Evolutionary conservation across 1,139 yeast species (phyloP).

Genomic region (Arxiozyma slooffiae): DNA sequence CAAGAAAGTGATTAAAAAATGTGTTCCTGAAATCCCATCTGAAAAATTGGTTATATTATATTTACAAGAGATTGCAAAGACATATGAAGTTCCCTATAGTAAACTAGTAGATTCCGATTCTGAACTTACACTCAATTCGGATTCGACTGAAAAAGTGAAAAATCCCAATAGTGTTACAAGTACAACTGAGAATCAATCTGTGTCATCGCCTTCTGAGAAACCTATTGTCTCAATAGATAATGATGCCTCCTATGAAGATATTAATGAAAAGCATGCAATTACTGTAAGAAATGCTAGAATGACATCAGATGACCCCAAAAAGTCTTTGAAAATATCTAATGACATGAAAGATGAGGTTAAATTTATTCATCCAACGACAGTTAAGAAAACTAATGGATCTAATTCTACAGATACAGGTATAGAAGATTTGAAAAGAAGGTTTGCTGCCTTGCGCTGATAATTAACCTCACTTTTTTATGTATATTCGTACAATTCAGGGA

Average conservation of each 20-base stretch:
- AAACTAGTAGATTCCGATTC: slow-evolving; percentile 38
- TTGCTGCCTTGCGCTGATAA: slow-evolving; percentile 38
- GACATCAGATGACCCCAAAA: slow-evolving; percentile 39
- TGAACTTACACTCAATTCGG: slow-evolving; percentile 13
- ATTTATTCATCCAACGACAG: slow-evolving; percentile 12
- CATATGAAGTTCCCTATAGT: slow-evolving; percentile 69
- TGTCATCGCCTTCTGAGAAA: slow-evolving; percentile 13
- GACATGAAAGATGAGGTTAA: slow-evolving; percentile 30
- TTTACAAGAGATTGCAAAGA: slow-evolving; percentile 68
- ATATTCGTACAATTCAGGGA: background rate
- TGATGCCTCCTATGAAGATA: slow-evolving; percentile 16
- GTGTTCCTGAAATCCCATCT: slow-evolving; percentile 60
- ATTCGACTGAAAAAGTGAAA: slow-evolving; percentile 24
- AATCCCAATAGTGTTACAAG: slow-evolving; percentile 19
- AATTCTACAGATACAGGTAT: slow-evolving; percentile 35
- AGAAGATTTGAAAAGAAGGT: slow-evolving; percentile 45
- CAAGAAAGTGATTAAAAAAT: slow-evolving; percentile 51
- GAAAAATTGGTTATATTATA: slow-evolving; percentile 59
- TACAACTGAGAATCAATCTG: slow-evolving; percentile 14
- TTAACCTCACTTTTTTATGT: too few relatives aligned
- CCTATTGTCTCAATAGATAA: slow-evolving; percentile 29
- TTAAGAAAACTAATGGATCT: slow-evolving; percentile 14
- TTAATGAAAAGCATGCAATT: slow-evolving; percentile 35
- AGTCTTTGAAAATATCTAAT: slow-evolving; percentile 36
- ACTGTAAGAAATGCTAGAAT: slow-evolving; percentile 39